Evolutionary conservation across 2,329 filamentous ascomycete species (phyloP), one percentile per base, ranked within the genome.

Genomic region (Phialophora expanda): DNA sequence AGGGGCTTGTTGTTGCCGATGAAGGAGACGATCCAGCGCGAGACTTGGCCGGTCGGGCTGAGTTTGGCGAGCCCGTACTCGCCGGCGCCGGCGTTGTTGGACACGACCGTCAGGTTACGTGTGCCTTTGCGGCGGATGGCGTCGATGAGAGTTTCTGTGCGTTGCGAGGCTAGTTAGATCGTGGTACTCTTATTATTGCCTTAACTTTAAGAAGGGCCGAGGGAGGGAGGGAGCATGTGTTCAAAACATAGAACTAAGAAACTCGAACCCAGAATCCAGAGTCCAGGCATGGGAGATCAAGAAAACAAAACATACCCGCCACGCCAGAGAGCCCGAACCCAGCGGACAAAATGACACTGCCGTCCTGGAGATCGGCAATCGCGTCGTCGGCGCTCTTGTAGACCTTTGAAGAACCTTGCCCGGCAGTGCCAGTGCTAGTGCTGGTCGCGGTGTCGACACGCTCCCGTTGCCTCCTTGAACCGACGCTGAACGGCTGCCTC

Each of bases 1-100:
- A 97, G 92, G 5, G 90, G 91, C 83, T 96, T 93, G 78, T 93
- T 94, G 69, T 89, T 87, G 8, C 91, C 91, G 14, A 94, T 84
- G 70, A 90, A 93, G 5, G 89, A 92, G 24, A 91, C 82, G 67
- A 93, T 87, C 76, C 93, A 86, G 66, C 89, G 87, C 66, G 86
- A 83, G 41, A 94, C 83, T 73, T 92, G 90, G 12, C 90, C 90
- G 0, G 86, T 85, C 63, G 87, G 84, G 0, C 90, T 86, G 26
- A 93, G 83, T n/a, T 87, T 84, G 1, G 90, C 87, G 12, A 94
- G 80, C 0, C 91, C 91, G 5, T 88, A 85, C 58, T 85, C 86
- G 26, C 87, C 86, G 32, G 88, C 83, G 22, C 91, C 91, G 5
- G 90, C 90, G 74, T 94, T 94, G 76, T 94, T 94, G 62, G 90